Evolutionary conservation across 2,329 filamentous ascomycete species (phyloP).

Genomic region (Apiospora hydei): DNA sequence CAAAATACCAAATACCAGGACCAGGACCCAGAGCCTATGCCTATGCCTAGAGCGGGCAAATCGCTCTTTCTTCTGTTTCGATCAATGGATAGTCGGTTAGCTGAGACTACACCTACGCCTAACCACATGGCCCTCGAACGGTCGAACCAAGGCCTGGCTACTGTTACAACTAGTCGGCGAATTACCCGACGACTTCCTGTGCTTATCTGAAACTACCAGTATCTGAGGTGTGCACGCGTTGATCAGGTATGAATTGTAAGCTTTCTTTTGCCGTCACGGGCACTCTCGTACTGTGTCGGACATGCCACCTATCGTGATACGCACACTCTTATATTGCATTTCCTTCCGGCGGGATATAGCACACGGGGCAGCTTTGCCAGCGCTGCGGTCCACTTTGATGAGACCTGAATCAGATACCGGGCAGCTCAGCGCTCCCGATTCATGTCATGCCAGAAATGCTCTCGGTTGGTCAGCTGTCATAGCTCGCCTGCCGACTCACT

Average conservation of each 20-base stretch:
- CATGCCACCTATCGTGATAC: neutral
- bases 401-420: slow-evolving; percentile 20
- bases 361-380: neutral
- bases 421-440: neutral
- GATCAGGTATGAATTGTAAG: neutral
- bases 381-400: neutral
- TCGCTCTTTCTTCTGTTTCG: slow-evolving; percentile 8
- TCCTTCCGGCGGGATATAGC: neutral
- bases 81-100: neutral
- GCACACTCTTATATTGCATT: neutral
- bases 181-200: neutral
- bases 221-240: neutral
- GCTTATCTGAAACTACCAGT: neutral
- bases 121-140: neutral
- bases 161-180: neutral
- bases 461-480: neutral
- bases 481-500: neutral
- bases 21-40: neutral
- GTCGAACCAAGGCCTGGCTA: neutral
- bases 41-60: neutral
- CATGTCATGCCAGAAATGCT: neutral
- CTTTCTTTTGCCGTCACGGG: neutral
- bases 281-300: neutral
- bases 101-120: neutral
- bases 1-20: neutral